Percentiles rank a stretch among this genome's conserved stretches.
phyloP scores from a whole-genome alignment of 495 filamentous ascomycete species.

The Neurospora cerealis region DNA sequence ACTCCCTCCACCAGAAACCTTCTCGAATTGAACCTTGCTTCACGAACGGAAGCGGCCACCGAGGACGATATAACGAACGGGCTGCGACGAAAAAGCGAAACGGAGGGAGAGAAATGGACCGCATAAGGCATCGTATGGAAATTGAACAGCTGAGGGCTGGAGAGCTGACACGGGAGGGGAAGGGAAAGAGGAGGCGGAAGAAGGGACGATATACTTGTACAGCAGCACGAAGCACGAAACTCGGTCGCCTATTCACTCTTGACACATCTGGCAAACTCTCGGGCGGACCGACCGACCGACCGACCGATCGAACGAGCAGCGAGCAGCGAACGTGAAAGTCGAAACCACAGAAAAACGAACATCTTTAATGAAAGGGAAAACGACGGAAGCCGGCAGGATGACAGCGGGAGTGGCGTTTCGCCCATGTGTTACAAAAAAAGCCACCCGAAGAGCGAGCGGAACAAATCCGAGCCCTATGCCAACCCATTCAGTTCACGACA shows the following conservation, averaged over 20 bases:
- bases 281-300: background rate
- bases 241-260: background rate
- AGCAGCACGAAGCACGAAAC: background rate
- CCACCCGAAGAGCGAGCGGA: background rate
- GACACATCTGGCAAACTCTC: background rate
- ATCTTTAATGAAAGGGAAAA: background rate
- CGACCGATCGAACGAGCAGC: background rate
- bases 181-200: background rate
- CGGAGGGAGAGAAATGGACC: background rate
- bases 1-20: too few species aligned
- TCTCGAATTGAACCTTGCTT: background rate
- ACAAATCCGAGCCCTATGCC: background rate
- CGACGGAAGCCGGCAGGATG: background rate
- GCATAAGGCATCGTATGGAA: background rate
- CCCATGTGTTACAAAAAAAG: background rate
- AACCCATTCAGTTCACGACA: background rate
- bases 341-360: background rate
- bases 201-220: background rate
- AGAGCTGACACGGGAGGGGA: background rate
- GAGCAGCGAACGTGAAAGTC: background rate
- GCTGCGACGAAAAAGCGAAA: background rate
- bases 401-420: background rate
- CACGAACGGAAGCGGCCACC: background rate
- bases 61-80: background rate
- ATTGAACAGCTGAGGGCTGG: background rate